Base-by-base conservation (phyloP, 148 eudicot genomes). In the Cornus florida region DNA sequence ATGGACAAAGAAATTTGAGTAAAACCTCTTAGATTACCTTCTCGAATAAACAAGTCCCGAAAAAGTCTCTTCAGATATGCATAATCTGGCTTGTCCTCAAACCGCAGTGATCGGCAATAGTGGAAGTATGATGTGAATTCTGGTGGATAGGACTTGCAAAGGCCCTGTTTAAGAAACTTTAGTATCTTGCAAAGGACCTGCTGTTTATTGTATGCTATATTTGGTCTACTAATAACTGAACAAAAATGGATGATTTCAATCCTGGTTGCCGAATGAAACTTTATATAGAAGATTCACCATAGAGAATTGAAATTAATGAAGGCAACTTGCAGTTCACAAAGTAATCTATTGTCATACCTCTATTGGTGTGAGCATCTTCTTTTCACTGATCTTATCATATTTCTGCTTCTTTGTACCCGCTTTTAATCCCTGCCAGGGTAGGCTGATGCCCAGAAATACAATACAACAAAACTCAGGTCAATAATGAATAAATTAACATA, bases 61-160 rank as follows among this genome's bases (percentile, higher is more conserved):
- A 87, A 87, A 53, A 87, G 86, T 39, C 87, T 78, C 80, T 80
- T 87, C 78, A 87, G 73, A 77, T 87, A 87, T 32, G 90, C 76
- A 81, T 87, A 85, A 80, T 87, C 88, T 35, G 90, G 90, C 48
- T 43, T 43, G 48, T 43, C 48, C 48, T 43, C 48, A 43, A 43
- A 43, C 48, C 48, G 48, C 48, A 43, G 48, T 43, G 48, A 43
- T 43, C 48, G 48, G 48, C 48, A 43, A 43, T 43, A 43, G 48
- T 43, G 88, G 70, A 87, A 85, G 80, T 83, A 87, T 39, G 87
- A 85, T 28, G 86, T 76, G 69, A 87, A 87, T 71, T 87, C 90
- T 65, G 84, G 70, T 57, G 90, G 88, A 76, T 80, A 85, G 70
- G 87, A 85, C 81, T 85, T 87, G 87, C 90, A 87, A 75, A 87